phyloP scores from a whole-genome alignment of 768 basidiomycete species.

The Russula sp. region DNA sequence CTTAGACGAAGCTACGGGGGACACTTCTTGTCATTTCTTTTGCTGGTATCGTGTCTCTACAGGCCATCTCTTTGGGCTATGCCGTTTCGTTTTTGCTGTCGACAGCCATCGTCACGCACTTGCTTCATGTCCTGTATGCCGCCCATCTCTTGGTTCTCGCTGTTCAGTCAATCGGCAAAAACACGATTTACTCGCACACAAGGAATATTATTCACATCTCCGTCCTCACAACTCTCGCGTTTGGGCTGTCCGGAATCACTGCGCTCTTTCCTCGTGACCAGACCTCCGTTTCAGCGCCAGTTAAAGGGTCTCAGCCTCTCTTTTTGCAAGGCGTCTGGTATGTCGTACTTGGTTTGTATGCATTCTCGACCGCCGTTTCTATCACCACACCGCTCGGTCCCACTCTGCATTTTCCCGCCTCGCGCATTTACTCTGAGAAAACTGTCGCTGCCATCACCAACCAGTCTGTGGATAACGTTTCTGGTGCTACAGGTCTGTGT shows the following conservation, averaged over 20 bases:
- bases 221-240: conserved; percentile 43
- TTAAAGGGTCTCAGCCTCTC: conserved; percentile 20
- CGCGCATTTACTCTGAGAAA: conserved; percentile 69
- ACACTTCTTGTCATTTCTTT: conserved; percentile 37
- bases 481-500: conserved; percentile 45
- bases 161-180: conserved; percentile 41
- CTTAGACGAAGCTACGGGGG: conserved; percentile 5
- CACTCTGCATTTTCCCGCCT: conserved; percentile 62
- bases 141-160: conserved; percentile 53
- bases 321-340: conserved; percentile 41
- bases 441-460: conserved; percentile 52
- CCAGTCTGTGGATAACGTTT: conserved; percentile 66
- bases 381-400: conserved; percentile 64
- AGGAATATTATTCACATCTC: conserved; percentile 50
- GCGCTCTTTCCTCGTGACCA: conserved; percentile 51
- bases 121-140: conserved; percentile 46
- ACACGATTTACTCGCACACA: conserved; percentile 33
- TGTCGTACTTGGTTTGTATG: conserved; percentile 43
- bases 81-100: conserved; percentile 30
- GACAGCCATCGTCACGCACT: conserved; percentile 31
- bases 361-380: conserved; percentile 36
- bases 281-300: conserved; percentile 22
- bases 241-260: conserved; percentile 37
- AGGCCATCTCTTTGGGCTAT: conserved; percentile 52
- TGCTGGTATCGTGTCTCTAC: conserved; percentile 39